Evolutionary conservation across 306 rosid species (phyloP), one percentile per base, ranked within the genome.

Genomic region (Gynostemma pentaphyllum): DNA sequence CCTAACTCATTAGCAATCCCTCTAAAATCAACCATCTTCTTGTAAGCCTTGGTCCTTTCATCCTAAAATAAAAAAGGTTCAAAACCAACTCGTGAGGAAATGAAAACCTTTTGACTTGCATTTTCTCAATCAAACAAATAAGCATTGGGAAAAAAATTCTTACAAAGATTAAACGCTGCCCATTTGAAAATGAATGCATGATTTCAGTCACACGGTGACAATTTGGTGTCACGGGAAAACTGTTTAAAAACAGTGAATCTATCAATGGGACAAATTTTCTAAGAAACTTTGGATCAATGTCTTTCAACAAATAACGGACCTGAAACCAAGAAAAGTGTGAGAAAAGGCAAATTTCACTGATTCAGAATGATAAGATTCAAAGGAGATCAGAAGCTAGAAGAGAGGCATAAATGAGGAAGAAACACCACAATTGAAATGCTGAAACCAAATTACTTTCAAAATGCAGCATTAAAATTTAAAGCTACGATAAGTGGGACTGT

Each of bases 171-270:
- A 94, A 76, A 36, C 78, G 78, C 45, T 72, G 87, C 32, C 82
- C 94, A 65, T 76, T 89, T 40, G 82, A 69, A 62, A 74, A 72
- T 64, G 85, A 76, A 79, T 75, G 81, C 51, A 63, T 45, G 18
- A 84, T 40, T 78, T 94, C 99, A 41, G 90, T 77, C 70, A 88
- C 86, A 14, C 97, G 95, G 70, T 86, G 96, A 72, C 77, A 65
- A 77, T 94, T 94, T 13, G 99, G 95, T 14, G 96, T 85, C 67
- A 94, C 95, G 4, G 79, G 87, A 73, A 94, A 88, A 73, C 79
- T 64, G 68, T 55, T 75, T 46, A 94, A 68, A 60, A 51, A 41
- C 62, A 84, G 76, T 67, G 87, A 79, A 64, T 77, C 79, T 55
- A 28, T 66, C 64, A 79, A 72, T 14, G 85, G 69, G 63, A 94